Evolutionary conservation across 2,329 filamentous ascomycete species (phyloP).

Genomic region (Botrytis medusae): DNA sequence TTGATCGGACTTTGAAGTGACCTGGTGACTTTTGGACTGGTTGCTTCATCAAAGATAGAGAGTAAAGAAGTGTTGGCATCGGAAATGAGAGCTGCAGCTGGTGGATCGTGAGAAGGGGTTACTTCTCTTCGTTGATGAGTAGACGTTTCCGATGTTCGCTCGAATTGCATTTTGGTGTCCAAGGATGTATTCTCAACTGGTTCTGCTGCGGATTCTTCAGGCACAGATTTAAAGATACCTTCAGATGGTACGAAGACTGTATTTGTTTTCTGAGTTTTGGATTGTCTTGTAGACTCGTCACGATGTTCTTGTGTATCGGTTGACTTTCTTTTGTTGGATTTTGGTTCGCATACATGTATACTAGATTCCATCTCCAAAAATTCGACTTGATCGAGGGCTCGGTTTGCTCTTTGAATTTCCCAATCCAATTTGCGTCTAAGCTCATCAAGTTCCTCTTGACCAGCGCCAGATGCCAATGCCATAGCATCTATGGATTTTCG

Average conservation of each 20-base stretch:
- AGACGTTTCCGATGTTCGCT: constrained; percentile 1
- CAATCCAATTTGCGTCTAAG: constrained; percentile 47
- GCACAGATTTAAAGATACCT: constrained; percentile 60
- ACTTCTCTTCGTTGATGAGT: constrained; percentile 17
- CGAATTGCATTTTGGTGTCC: constrained; percentile 13
- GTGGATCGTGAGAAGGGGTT: constrained; percentile 63
- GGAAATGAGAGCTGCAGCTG: constrained; percentile 54
- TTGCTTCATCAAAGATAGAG: constrained; percentile 60
- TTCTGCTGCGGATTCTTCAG: constrained; percentile 34
- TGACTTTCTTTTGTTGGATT: constrained; percentile 24
- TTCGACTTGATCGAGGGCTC: constrained; percentile 70
- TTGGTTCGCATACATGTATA: constrained; percentile 65
- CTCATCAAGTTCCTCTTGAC: constrained; percentile 47
- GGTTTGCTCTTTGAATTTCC: constrained; percentile 59
- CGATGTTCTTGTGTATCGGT: constrained; percentile 1
- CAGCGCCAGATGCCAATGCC: constrained; percentile 55
- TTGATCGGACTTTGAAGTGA: constrained; percentile 31
- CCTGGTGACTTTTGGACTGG: constrained; percentile 24
- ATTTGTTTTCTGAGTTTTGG: constrained; percentile 17
- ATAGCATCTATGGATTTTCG: constrained; percentile 48
- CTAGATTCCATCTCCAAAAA: constrained; percentile 75
- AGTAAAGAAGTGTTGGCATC: constrained; percentile 58
- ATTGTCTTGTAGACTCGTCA: constrained; percentile 16
- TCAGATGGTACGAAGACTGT: constrained; percentile 58
- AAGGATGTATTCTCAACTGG: constrained; percentile 30